Evolutionary conservation across 2,329 filamentous ascomycete species (phyloP).

Genomic region (Pseudocercospora ulei): DNA sequence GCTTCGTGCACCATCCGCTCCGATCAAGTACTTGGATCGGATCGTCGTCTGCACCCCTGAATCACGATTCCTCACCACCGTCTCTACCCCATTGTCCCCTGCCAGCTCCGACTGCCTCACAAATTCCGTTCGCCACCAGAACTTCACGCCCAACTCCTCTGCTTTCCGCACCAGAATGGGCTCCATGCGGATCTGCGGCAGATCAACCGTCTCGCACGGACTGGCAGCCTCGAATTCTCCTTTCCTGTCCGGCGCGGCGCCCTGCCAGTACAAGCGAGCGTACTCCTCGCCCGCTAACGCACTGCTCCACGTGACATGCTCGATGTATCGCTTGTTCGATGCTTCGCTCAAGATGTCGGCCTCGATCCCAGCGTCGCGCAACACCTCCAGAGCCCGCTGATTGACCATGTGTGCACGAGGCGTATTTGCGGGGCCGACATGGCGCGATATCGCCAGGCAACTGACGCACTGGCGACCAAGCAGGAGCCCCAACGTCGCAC

Average conservation of each 20-base stretch:
- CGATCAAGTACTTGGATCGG: constrained; percentile 43
- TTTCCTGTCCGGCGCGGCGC: constrained; percentile 32
- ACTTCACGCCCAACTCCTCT: constrained; percentile 6
- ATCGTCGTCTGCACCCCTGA: constrained; percentile 38
- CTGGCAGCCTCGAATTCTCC: constrained; percentile 34
- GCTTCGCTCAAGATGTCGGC: constrained; percentile 8
- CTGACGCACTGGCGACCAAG: constrained; percentile 30
- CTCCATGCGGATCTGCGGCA: constrained; percentile 35
- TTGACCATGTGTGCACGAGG: constrained; percentile 54
- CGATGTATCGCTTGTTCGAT: constrained; percentile 29
- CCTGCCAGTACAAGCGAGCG: constrained; percentile 35
- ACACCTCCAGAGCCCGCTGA: constrained; percentile 40
- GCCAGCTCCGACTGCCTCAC: constrained; percentile 25
- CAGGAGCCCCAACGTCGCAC: constrained; percentile 16
- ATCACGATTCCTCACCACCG: constrained; percentile 36
- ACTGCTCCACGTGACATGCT: constrained; percentile 34
- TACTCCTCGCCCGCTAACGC: constrained; percentile 36
- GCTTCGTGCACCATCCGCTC: constrained; percentile 45
- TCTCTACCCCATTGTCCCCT: constrained; percentile 26
- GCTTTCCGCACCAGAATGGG: constrained; percentile 34
- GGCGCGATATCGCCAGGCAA: constrained; percentile 45
- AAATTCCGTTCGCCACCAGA: constrained; percentile 32
- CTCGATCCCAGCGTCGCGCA: constrained; percentile 36
- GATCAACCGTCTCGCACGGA: constrained; percentile 33
- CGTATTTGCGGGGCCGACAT: constrained; percentile 45